A percentile compares a stretch with the other conserved stretches of the same genome.
Evolutionary conservation across 768 basidiomycete species (phyloP).

Genomic region (Tulasnella sp.): DNA sequence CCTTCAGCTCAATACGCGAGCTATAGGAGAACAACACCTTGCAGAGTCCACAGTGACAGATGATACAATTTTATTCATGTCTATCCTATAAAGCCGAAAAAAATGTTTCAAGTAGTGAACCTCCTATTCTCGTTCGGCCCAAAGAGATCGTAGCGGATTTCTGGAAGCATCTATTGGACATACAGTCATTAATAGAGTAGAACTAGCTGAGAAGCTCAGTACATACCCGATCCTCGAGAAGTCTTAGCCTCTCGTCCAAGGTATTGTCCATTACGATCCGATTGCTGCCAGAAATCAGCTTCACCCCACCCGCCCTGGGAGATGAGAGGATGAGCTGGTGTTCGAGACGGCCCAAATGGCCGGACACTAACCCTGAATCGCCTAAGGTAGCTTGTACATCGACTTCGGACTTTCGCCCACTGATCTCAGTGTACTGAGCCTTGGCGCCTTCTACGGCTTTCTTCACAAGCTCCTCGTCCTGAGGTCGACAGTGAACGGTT

Average conservation of each 20-base stretch:
- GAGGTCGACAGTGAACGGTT: constrained; percentile 53
- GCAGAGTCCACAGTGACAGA: too few relatives aligned
- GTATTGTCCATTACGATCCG: constrained; percentile 92
- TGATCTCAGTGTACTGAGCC: constrained; percentile 61
- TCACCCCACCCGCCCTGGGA: constrained; percentile 75
- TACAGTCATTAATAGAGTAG: not conserved
- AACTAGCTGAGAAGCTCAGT: not conserved
- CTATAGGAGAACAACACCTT: too few relatives aligned
- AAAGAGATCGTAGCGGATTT: constrained; percentile 82
- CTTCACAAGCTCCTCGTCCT: constrained; percentile 51
- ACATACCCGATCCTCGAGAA: constrained; percentile 82
- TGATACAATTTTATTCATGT: too few relatives aligned
- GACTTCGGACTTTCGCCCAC: constrained; percentile 52
- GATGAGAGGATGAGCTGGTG: not conserved
- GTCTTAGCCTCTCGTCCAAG: constrained; percentile 76
- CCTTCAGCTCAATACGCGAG: too few relatives aligned
- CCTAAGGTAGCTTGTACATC: constrained; percentile 51
- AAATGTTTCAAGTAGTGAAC: constrained; percentile 46
- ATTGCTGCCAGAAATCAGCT: constrained; percentile 55
- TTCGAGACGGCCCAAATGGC: not conserved
- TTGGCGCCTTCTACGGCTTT: constrained; percentile 57
- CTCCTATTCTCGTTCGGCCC: constrained; percentile 86
- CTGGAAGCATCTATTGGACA: constrained; percentile 74
- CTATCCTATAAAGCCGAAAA: too few relatives aligned
- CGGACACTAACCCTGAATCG: constrained; percentile 51